Base-by-base conservation (phyloP, 148 eudicot genomes). In the Fagopyrum tataricum region DNA sequence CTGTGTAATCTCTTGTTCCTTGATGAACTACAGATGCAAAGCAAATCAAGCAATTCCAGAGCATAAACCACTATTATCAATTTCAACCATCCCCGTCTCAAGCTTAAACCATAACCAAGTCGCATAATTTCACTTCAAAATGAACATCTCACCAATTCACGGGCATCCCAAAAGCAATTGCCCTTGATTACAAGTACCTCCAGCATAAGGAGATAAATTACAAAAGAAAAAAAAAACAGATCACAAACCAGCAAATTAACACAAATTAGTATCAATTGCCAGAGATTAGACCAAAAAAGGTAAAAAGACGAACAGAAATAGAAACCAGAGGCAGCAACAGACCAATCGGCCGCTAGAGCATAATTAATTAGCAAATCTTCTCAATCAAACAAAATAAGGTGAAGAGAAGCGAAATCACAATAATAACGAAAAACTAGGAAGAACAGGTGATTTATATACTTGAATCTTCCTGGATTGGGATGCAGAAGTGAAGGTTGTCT, bases 41-140 rank as follows among this genome's bases (percentile, higher is more conserved):
- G 69, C 69, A 64, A 64, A 64, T 64, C 44, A 64, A 39, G 69
- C 69, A 64, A 64, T 14, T 31, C 37, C 15, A 37, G 20, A 64
- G 43, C 20, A 64, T 37, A 43, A 42, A 64, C 20, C 69, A 15
- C 69, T 10, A 15, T 5, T 14, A 64, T 64, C 6, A 39, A 37
- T 31, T 2, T 37, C 69, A 61, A 1, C 37, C 69, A 64, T 64
- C 44, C 43, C 10, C 44, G 37, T 59, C 26, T 18, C 0, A 21
- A 59, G 69, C 69, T 43, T 43, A 64, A 64, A 39, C 8, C 43
- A 64, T 43, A 64, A 15, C 5, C 43, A 64, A 15, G 20, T 64
- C 69, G 39, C 26, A 5, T 17, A 37, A 64, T 43, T 64, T 37
- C n/a, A 64, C 43, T 64, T 13, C 69, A 64, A 37, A 39, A 6